Evolutionary conservation across 495 filamentous ascomycete genomes (phyloP), one percentile per base, ranked within the genome.

Genomic region (Trichoderma gamsii): DNA sequence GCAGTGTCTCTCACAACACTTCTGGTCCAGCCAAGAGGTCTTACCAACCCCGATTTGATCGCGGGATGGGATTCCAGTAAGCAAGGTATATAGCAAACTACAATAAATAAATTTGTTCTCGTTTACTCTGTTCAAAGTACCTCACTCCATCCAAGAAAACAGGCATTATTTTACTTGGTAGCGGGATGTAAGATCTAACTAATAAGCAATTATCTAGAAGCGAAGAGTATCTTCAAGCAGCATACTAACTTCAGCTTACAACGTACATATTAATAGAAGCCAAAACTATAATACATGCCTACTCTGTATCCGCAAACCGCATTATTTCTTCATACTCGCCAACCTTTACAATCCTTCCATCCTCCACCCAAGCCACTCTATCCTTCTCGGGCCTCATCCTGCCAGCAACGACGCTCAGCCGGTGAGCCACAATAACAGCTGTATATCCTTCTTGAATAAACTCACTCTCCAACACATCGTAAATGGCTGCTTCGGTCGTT

Each of bases 321-420:
- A 61, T 32, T 2, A 61, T 18, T 4, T 61, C 56, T 16, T 61
- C 56, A 61, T 61, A 61, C 23, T 25, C 11, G 11, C 56, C 56
- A 27, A 61, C 56, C 56, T 61, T 61, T 13, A 32, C 23, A 29
- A 61, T n/a, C 23, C 56, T 61, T 25, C 56, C 56, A 18, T 61
- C 56, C 56, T 61, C 23, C 0, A 61, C 56, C 56, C 56, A 61
- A 61, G 56, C 56, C 7, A 61, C 56, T 25, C 9, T 32, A 29
- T 61, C 56, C 8, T 61, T 27, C 4, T 61, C 56, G 1, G 56
- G 56, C 23, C 56, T 61, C 56, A 27, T 29, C 23, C 56, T 61
- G 2, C 56, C 56, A 11, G 25, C 23, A 27, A 61, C 56, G 6
- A 13, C 56, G 11, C 23, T 18, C 56, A 61, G 25, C 11, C 25